Percentiles rank a stretch among this genome's conserved stretches.
phyloP scores from a whole-genome alignment of 2,329 filamentous ascomycete species.

The Pleurostoma richardsiae region DNA sequence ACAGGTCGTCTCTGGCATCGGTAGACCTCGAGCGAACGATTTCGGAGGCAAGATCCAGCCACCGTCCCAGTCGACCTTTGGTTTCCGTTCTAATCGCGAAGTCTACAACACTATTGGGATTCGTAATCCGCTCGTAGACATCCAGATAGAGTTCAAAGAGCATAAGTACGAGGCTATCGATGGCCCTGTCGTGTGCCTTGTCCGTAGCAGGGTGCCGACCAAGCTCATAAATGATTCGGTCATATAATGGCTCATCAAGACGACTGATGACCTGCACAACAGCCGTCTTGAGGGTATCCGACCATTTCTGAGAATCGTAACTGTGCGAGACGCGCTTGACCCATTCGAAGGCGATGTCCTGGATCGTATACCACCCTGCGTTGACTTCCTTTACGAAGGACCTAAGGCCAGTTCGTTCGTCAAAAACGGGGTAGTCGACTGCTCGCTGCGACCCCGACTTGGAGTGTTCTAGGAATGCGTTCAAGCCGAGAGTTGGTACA shows the following conservation, averaged over 20 bases:
- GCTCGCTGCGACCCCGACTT: conserved; percentile 49
- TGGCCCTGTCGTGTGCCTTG: conserved; percentile 7
- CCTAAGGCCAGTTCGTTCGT: conserved; percentile 46
- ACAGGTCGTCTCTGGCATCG: conserved; percentile 30
- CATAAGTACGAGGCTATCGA: conserved; percentile 48
- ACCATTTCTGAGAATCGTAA: conserved; percentile 51
- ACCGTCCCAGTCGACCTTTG: conserved; percentile 43
- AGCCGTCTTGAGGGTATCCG: conserved; percentile 49
- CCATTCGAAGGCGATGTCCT: conserved; percentile 58
- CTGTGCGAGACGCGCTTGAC: conserved; percentile 41
- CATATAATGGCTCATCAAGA: conserved; percentile 47
- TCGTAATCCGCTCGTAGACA: conserved; percentile 53
- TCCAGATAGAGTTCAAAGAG: conserved; percentile 59
- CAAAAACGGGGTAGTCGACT: conserved; percentile 39
- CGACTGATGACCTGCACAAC: conserved; percentile 53
- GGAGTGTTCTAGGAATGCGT: conserved; percentile 59
- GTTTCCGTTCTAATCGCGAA: conserved; percentile 42
- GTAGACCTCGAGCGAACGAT: conserved; percentile 31
- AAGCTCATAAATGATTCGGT: conserved; percentile 38
- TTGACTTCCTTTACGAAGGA: conserved; percentile 46
- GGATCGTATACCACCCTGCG: conserved; percentile 44
- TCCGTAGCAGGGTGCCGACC: conserved; percentile 13
- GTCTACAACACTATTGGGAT: conserved; percentile 50
- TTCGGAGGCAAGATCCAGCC: conserved; percentile 44
- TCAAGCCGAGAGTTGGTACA: conserved; percentile 45